phyloP scores from a whole-genome alignment of 1,284 basidiomycete genomes.

The Ganoderma lingzhi region DNA sequence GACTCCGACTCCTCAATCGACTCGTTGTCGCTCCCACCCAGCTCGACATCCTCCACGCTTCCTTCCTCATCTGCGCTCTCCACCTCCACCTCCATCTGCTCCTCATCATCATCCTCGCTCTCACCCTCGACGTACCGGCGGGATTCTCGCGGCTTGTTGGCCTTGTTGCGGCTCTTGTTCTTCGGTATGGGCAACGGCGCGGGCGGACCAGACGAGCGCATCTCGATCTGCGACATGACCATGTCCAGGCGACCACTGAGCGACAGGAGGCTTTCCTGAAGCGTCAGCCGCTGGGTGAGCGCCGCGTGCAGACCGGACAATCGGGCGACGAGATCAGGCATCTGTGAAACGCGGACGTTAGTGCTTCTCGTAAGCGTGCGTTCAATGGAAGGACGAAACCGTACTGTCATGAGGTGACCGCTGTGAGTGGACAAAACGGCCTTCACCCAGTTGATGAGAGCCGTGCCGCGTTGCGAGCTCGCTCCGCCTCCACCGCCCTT shows the following conservation, averaged over 20 bases:
- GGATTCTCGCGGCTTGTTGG: slow-evolving; percentile 46
- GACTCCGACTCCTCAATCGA: slow-evolving; percentile 61
- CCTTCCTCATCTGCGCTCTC: slow-evolving; percentile 71
- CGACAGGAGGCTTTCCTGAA: slow-evolving; percentile 88
- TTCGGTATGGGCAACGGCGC: slow-evolving; percentile 57
- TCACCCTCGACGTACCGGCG: slow-evolving; percentile 81
- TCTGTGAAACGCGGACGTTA: slow-evolving; percentile 50
- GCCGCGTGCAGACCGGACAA: slow-evolving; percentile 88
- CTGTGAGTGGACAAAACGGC: slow-evolving; percentile 89
- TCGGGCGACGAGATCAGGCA: slow-evolving; percentile 86
- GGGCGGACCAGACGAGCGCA: slow-evolving; percentile 74
- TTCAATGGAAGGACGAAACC: slow-evolving; percentile 40
- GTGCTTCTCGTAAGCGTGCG: not conserved
- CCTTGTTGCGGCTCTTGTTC: slow-evolving; percentile 37
- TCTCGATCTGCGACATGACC: slow-evolving; percentile 93
- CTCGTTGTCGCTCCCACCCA: slow-evolving; percentile 67
- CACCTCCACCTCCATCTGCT: slow-evolving; percentile 67
- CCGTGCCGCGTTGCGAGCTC: slow-evolving; percentile 86
- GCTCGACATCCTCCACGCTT: slow-evolving; percentile 78
- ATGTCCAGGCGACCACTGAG: slow-evolving; percentile 93
- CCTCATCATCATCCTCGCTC: slow-evolving; percentile 67
- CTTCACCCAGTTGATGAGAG: slow-evolving; percentile 90
- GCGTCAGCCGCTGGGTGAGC: slow-evolving; percentile 79
- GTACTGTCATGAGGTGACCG: slow-evolving; percentile 93
- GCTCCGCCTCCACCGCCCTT: slow-evolving; percentile 86